phyloP scores from a whole-genome alignment of 208 protist genomes.

The Acanthamoeba polyphaga region DNA sequence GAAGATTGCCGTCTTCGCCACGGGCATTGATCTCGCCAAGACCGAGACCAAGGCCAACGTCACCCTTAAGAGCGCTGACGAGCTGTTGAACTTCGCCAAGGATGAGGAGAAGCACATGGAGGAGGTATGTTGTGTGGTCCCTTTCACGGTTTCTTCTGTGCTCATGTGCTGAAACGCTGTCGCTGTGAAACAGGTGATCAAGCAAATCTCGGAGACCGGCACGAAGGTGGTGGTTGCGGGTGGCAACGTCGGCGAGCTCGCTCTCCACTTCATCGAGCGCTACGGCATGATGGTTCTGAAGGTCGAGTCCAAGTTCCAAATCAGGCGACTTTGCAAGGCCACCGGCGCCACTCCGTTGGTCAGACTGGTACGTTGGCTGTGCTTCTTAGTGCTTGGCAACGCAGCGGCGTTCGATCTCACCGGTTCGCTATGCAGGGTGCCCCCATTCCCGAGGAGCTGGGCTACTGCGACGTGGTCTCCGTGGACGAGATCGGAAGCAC shows the following conservation, averaged over 20 bases:
- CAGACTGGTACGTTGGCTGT: slow-evolving; percentile 89
- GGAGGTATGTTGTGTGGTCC: slow-evolving; percentile 85
- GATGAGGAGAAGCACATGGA: slow-evolving; percentile 99
- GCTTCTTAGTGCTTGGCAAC: background rate
- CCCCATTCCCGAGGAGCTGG: slow-evolving; percentile 96
- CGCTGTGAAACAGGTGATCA: slow-evolving; percentile 90
- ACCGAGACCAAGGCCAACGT: slow-evolving; percentile 99
- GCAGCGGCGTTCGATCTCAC: background rate
- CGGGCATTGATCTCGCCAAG: slow-evolving; percentile 96
- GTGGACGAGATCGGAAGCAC: slow-evolving; percentile 97
- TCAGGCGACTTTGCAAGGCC: slow-evolving; percentile 97
- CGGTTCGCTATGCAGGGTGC: slow-evolving; percentile 78
- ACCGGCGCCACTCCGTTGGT: slow-evolving; percentile 96
- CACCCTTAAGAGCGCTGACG: slow-evolving; percentile 97
- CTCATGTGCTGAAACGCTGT: background rate
- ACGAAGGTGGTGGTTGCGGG: slow-evolving; percentile 99
- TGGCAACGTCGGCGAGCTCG: slow-evolving; percentile 98
- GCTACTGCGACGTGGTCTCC: slow-evolving; percentile 95
- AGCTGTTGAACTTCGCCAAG: slow-evolving; percentile 97
- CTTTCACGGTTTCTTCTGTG: background rate
- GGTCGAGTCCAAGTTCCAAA: slow-evolving; percentile 99
- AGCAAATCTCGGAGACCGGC: slow-evolving; percentile 96
- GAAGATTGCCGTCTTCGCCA: slow-evolving; percentile 99
- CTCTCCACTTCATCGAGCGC: slow-evolving; percentile 99
- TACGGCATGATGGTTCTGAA: slow-evolving; percentile 99